Base-by-base conservation (phyloP, 2,329 filamentous ascomycete species). In the Penicillium sp. region DNA sequence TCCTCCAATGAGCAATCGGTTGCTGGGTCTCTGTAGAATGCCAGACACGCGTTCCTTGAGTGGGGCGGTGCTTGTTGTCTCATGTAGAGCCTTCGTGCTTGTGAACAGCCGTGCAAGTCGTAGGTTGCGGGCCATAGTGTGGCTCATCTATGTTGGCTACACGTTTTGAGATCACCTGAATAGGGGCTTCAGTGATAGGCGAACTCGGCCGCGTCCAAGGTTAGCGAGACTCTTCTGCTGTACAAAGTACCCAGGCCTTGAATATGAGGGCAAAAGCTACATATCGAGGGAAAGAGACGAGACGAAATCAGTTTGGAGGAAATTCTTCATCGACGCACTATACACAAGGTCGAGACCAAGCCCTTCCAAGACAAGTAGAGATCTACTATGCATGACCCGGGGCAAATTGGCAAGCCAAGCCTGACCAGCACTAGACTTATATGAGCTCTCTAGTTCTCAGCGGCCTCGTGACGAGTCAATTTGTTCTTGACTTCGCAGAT, bases 401-500 rank as follows among this genome's bases (percentile, higher is more conserved):
- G 15, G 15, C 15, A 33, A 12, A 6, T 15, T 13, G 31, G 15
- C 15, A 26, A 7, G 24, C 24, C 24, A 26, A 26, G 24, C 5
- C 24, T 26, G 5, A 6, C 6, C 7, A 26, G 7, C 24, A 6
- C 7, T 7, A 2, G 6, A 26, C 5, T 6, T 4, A 26, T 26
- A 6, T 7, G 5, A 26, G 24, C 2, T 26, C 18, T 26, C 24
- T 26, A 26, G 6, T 7, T 5, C 5, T 26, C 2, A 18, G 36
- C 36, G 2, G 8, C 36, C 16, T 39, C 36, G 18, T 6, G 16
- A 39, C 36, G n/a, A 18, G 36, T 5, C 36, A 12, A 21, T 6
- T n/a, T n/a, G 42, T 15, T 21, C 18, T 39, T 6, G 15, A 33
- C 61, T 16, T 29, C 18, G 70, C 70, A 38, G 57, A 68, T 36